Evolutionary conservation across 176 grass and related monocot genomes (phyloP), one percentile per base, ranked within the genome.

Genomic region (Carex scoparia): DNA sequence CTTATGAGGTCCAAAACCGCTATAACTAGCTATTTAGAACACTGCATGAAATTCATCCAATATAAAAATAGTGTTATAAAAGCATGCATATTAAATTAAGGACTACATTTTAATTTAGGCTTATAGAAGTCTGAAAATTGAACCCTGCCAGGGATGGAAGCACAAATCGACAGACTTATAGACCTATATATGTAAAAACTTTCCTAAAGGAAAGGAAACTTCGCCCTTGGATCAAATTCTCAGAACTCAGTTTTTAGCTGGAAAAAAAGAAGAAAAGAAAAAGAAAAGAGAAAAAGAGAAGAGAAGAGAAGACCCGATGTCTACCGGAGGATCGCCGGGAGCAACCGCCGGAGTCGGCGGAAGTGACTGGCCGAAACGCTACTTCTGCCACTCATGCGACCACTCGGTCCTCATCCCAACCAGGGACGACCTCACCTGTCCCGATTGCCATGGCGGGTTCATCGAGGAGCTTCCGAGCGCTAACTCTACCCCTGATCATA

Each of bases 301-400:
- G 30, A 65, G 7, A 40, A 16, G 42, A 27, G 65, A 7, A 37
- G 40, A 32, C 12, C 28, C 57, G 74, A 89, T 89, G 84, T 66
- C 85, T 61, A 81, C 79, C 79, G 84, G 85, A 84, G 89, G 89
- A 92, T 91, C 87, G 90, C 83, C 86, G 89, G 83, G 49, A 69
- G 69, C 69, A 56, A 54, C 88, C 88, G 95, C 89, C 63, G 81
- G 87, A 40, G 13, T 23, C 27, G 64, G 83, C 79, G 62, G 57
- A 12, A 67, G 38, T 30, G 85, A 87, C 31, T 84, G 91, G 49
- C 74, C 80, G 88, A 94, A 98, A 83, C 91, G 90, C 14, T 98
- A 83, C 85, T 98, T 93, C 84, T 98, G 95, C 86, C 88, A 98
- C 88, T 87, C 92, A 84, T 98, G 95, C 88, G 88, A 95, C 80